Evolutionary conservation across 2,329 filamentous ascomycete species (phyloP).

Genomic region (Neobulgaria alba): DNA sequence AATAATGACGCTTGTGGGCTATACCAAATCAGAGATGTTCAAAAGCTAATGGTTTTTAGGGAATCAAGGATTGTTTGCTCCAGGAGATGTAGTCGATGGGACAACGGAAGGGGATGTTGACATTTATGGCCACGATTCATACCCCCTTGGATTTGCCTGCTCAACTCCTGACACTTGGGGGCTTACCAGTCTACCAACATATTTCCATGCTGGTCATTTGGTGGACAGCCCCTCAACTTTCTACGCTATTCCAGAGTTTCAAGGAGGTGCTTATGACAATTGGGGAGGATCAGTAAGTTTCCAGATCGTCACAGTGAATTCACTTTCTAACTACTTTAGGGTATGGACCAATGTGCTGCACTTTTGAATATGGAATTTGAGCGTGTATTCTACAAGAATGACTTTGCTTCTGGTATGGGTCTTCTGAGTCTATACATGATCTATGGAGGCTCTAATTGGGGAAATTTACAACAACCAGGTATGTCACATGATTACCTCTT

Average conservation of each 20-base stretch:
- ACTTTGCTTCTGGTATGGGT: conserved; percentile 54
- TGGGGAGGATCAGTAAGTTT: conserved; percentile 55
- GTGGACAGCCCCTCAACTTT: conserved; percentile 56
- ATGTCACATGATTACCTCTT: not conserved
- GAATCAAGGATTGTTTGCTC: conserved; percentile 22
- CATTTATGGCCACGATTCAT: conserved; percentile 34
- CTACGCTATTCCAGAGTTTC: conserved; percentile 53
- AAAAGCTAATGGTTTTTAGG: conserved; percentile 10
- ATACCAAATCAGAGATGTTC: not conserved
- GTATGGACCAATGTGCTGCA: conserved; percentile 57
- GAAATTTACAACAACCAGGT: conserved; percentile 49
- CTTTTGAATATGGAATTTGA: conserved; percentile 67
- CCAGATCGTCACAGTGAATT: no score
- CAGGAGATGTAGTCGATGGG: conserved; percentile 21
- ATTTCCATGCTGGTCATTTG: conserved; percentile 45
- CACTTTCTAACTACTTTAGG: no score
- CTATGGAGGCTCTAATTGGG: conserved; percentile 75
- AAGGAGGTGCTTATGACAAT: conserved; percentile 64
- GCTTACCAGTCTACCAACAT: conserved; percentile 43
- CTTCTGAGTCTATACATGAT: conserved; percentile 73
- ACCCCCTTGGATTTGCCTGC: conserved; percentile 39
- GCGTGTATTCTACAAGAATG: conserved; percentile 72
- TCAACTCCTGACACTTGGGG: conserved; percentile 48
- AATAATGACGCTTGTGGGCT: conserved; percentile 55
- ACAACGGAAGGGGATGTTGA: conserved; percentile 26